phyloP scores from a whole-genome alignment of 2,329 filamentous ascomycete species.

The Torrubiellomyces zombiae region DNA sequence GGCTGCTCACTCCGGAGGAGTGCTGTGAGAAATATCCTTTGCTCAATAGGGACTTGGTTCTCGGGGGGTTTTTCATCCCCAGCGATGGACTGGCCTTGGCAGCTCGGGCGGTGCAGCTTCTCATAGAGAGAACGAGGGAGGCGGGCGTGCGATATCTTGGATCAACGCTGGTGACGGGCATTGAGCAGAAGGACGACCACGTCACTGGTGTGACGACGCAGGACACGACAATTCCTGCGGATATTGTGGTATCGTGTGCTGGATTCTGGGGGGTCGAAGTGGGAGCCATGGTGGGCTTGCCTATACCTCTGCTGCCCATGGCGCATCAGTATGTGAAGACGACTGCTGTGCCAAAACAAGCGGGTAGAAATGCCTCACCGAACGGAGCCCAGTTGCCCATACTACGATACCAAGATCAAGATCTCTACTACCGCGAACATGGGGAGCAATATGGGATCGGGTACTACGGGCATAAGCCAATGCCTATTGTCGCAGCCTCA shows the following conservation, averaged over 20 bases:
- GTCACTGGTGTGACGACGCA: conserved; percentile 40
- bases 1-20: conserved; percentile 32
- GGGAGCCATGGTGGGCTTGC: conserved; percentile 40
- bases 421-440: conserved; percentile 49
- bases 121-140: conserved; percentile 38
- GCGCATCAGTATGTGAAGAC: conserved; percentile 50
- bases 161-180: conserved; percentile 38
- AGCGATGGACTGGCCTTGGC: conserved; percentile 44
- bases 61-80: conserved; percentile 43
- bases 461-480: conserved; percentile 45
- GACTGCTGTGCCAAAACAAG: conserved; percentile 28
- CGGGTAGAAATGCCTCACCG: conserved; percentile 15
- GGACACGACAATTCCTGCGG: conserved; percentile 32
- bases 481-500: conserved; percentile 38
- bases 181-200: conserved; percentile 27
- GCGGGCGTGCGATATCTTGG: conserved; percentile 43
- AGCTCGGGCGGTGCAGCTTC: conserved; percentile 41
- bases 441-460: conserved; percentile 46
- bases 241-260: conserved; percentile 45
- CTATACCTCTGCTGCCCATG: conserved; percentile 41
- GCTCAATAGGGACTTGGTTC: conserved; percentile 32
- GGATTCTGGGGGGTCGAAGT: conserved; percentile 52
- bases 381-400: conserved; percentile 40
- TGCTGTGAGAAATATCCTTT: conserved; percentile 37
- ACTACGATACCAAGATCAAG: conserved; percentile 43